phyloP scores from a whole-genome alignment of 495 filamentous ascomycete genomes.

The Wilcoxina mikolae region DNA sequence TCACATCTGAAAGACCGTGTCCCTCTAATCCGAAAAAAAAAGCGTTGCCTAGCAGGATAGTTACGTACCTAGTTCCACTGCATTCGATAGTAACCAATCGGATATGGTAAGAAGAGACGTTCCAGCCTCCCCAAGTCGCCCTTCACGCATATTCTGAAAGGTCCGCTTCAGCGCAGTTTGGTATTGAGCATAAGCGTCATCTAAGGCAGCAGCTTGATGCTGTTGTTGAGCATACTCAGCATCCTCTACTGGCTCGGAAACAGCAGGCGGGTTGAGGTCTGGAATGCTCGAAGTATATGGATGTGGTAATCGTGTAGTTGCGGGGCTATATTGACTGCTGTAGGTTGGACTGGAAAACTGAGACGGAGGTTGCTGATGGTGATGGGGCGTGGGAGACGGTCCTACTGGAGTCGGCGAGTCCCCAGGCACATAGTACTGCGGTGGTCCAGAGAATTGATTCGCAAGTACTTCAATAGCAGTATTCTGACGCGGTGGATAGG shows the following conservation, averaged over 20 bases:
- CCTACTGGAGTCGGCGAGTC: slow-evolving; percentile 49
- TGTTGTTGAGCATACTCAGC: slow-evolving; percentile 29
- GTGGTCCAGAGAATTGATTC: slow-evolving; percentile 46
- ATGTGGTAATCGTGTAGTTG: slow-evolving; percentile 38
- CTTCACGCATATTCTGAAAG: slow-evolving; percentile 59
- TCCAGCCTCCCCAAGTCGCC: slow-evolving; percentile 58
- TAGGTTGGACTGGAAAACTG: slow-evolving; percentile 38
- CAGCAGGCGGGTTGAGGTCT: slow-evolving; percentile 35
- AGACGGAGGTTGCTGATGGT: slow-evolving; percentile 38
- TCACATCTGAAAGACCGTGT: background rate
- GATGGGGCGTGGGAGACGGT: slow-evolving; percentile 35
- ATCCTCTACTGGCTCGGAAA: slow-evolving; percentile 33
- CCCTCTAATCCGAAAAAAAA: slow-evolving; percentile 16
- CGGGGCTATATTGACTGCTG: slow-evolving; percentile 40
- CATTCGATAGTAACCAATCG: slow-evolving; percentile 70
- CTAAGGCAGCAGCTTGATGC: slow-evolving; percentile 30
- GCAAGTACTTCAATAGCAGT: slow-evolving; percentile 68
- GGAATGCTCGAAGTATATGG: slow-evolving; percentile 42
- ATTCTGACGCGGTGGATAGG: slow-evolving; percentile 64
- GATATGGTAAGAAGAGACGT: slow-evolving; percentile 62
- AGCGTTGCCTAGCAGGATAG: no score
- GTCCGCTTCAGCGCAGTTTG: slow-evolving; percentile 56
- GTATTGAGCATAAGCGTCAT: slow-evolving; percentile 60
- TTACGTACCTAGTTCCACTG: slow-evolving; percentile 65
- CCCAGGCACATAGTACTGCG: slow-evolving; percentile 62